Percentiles rank a stretch among this genome's conserved stretches.
Conservation (phyloP, 768 basidiomycete species). For the Termitomyces sp. region DNA sequence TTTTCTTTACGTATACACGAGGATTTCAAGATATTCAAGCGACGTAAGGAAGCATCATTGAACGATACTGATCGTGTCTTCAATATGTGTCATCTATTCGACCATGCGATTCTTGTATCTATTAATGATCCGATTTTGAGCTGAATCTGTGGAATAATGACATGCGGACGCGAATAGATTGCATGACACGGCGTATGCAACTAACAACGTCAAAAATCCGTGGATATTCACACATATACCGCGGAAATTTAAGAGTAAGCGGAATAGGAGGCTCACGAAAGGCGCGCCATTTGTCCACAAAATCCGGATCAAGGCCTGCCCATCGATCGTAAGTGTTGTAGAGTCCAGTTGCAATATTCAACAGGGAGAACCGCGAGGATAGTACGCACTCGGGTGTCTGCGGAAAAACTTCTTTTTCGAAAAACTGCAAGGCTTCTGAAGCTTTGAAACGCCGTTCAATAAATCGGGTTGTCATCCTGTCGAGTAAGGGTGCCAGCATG, state of each 20-base stretch:
- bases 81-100: no score
- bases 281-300: conserved; percentile 6
- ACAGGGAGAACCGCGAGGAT: background rate
- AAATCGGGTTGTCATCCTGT: conserved; percentile 21
- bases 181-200: background rate
- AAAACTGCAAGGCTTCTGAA: conserved; percentile 19
- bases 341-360: background rate
- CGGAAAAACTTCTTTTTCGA: conserved; percentile 10
- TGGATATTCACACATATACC: background rate
- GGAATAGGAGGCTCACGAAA: conserved; percentile 12
- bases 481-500: no score
- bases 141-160: background rate
- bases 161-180: background rate
- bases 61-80: no score
- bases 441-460: conserved; percentile 19
- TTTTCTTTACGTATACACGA: no score
- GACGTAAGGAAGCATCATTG: no score
- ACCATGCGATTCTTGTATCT: no score
- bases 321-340: conserved; percentile 12
- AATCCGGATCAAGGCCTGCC: conserved; percentile 11
- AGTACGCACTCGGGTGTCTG: background rate
- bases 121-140: no score
- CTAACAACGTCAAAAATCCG: background rate
- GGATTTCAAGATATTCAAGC: no score
- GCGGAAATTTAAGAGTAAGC: background rate